These are phyloP conservation scores for Gnomoniopsis smithogilvyi DNA, from an alignment of 2,329 filamentous ascomycete genomes.

Conservation along the genomic window DNA sequence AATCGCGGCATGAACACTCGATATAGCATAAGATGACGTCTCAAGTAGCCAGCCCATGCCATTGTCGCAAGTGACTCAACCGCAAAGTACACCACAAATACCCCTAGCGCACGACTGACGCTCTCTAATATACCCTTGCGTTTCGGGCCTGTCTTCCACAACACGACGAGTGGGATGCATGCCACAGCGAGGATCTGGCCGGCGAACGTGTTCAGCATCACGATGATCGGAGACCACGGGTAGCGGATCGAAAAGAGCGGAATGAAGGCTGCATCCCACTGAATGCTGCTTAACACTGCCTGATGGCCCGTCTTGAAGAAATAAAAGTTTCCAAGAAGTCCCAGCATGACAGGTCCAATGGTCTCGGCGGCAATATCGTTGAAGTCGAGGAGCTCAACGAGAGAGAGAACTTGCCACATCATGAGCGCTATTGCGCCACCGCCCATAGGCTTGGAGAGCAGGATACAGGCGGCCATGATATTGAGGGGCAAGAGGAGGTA, in stretches of 20 bases:
- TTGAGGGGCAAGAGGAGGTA: slow-evolving; percentile 83
- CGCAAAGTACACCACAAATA: slow-evolving; percentile 78
- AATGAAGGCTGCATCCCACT: slow-evolving; percentile 96
- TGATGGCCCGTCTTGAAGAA: slow-evolving; percentile 99
- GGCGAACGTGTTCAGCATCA: slow-evolving; percentile 83
- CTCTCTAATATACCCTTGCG: slow-evolving; percentile 66
- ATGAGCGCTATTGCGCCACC: slow-evolving; percentile 78
- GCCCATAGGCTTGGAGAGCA: slow-evolving; percentile 94
- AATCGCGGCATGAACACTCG: slow-evolving; percentile 89
- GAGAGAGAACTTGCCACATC: slow-evolving; percentile 83
- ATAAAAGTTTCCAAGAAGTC: slow-evolving; percentile 86
- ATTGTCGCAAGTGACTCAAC: slow-evolving; percentile 83
- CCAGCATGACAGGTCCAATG: slow-evolving; percentile 81
- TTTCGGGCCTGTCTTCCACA: slow-evolving; percentile 87
- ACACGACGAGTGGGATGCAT: slow-evolving; percentile 73
- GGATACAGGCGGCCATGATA: slow-evolving; percentile 70
- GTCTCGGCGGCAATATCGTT: slow-evolving; percentile 61
- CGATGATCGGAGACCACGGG: slow-evolving; percentile 81
- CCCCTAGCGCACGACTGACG: slow-evolving; percentile 67
- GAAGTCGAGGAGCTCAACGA: slow-evolving; percentile 62
- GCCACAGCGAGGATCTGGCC: slow-evolving; percentile 81
- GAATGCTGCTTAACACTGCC: slow-evolving; percentile 79
- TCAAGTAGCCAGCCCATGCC: slow-evolving; percentile 82
- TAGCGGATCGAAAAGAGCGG: slow-evolving; percentile 79
- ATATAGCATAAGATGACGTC: slow-evolving; percentile 94